A percentile compares a stretch with the other conserved stretches of the same genome.
These are phyloP conservation scores for Aristolochia fimbriata DNA, from an alignment of 164 flowering plant genomes.

Conservation along the genomic window DNA sequence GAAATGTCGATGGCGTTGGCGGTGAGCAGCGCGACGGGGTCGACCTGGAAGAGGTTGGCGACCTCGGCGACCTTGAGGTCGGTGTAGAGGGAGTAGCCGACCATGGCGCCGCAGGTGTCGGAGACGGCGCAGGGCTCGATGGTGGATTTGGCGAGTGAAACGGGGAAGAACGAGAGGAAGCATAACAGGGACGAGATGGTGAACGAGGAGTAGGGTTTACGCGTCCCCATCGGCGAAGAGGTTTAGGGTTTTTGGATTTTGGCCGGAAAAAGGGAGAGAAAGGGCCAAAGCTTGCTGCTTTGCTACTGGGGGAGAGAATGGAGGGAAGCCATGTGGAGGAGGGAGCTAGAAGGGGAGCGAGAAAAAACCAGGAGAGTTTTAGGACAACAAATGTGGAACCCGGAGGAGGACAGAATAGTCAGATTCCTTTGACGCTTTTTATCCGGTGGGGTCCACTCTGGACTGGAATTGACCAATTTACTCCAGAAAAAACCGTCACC, in stretches of 20 bases:
- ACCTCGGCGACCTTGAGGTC: slow-evolving; percentile 90
- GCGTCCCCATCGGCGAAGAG: not conserved
- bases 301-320: not conserved
- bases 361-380: too few species aligned
- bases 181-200: not conserved
- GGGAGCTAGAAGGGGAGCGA: not conserved
- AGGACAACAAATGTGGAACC: too few species aligned
- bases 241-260: too few species aligned
- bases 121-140: slow-evolving; percentile 89
- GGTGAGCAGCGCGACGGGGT: slow-evolving; percentile 64
- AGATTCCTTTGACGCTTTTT: too few species aligned
- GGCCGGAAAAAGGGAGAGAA: not conserved
- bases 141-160: slow-evolving; percentile 47
- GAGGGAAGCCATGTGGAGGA: not conserved
- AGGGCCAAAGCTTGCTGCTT: too few species aligned
- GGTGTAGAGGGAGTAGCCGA: slow-evolving; percentile 85
- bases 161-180: slow-evolving; percentile 6
- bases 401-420: too few species aligned
- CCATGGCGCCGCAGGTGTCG: slow-evolving; percentile 67
- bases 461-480: too few species aligned
- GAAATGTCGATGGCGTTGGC: slow-evolving; percentile 83
- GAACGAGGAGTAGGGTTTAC: not conserved
- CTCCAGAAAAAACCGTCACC: too few species aligned
- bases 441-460: too few species aligned
- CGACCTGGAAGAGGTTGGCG: slow-evolving; percentile 71